Evolutionary conservation across 2,329 filamentous ascomycete species (phyloP), one percentile per base, ranked within the genome.

Genomic region (Beauveria sp.): DNA sequence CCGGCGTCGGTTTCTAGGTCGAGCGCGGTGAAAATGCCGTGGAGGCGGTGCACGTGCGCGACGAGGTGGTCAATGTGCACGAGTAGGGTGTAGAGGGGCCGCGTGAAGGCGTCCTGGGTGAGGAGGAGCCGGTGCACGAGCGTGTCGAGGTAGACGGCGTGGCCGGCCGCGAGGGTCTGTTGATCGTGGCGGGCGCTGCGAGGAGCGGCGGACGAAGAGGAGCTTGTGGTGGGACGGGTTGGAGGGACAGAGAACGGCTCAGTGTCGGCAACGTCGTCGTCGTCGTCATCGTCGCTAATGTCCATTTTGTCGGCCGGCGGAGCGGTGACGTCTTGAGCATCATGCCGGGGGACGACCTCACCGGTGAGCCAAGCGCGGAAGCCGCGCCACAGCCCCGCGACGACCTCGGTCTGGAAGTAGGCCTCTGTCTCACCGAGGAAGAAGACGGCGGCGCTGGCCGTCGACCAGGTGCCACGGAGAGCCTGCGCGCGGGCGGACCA

Each of bases 351-450:
- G n/a, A 20, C 62, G 59, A 59, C 67, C 54, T 76, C 76, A 12
- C 78, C 78, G 30, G 79, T 79, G 20, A 96, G 78, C 91, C 92
- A 97, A 16, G 74, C 72, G 58, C 89, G 84, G 67, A 97, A 92
- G 56, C 89, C 86, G 18, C 87, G 83, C 85, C 92, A 97, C 1
- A 91, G 86, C 37, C 87, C 86, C 63, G 87, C 84, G 16, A 97
- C 87, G 7, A 97, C 87, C 69, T 96, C 92, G 1, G 90, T 91
- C 72, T 97, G 93, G 50, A 97, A 85, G 68, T 96, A 97, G 3
- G 86, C 86, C 66, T 93, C 89, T 16, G 91, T 88, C 71, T 97
- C 92, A 0, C 90, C 91, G 3, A 97, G 79, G 66, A 97, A 89
- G 75, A 96, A 97, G 4, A 96, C 84, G 1, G 91, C 88, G 2